These are phyloP conservation scores for Apiotrichum mycotoxinovorans DNA, from an alignment of 1,284 basidiomycete species.

Conservation along the genomic window DNA sequence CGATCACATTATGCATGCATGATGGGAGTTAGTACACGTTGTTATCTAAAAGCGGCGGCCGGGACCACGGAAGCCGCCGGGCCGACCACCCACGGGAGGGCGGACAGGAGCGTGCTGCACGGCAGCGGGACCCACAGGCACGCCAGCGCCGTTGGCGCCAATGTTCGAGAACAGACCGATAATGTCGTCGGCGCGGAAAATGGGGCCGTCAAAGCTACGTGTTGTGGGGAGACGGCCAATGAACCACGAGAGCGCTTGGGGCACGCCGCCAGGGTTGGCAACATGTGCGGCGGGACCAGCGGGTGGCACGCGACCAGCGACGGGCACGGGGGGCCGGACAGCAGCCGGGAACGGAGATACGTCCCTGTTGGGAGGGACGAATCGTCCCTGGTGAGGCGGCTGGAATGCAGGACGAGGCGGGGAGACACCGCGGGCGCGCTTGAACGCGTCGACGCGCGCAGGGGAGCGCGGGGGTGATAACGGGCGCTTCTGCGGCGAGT, in stretches of 20 bases:
- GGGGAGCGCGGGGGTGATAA: slow-evolving; percentile 17
- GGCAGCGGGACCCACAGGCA: background rate
- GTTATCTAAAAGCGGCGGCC: slow-evolving; percentile 7
- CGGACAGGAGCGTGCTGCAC: background rate
- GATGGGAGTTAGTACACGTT: background rate
- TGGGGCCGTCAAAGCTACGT: slow-evolving; percentile 73
- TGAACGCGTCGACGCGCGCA: slow-evolving; percentile 4
- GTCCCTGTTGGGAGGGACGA: background rate
- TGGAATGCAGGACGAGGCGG: slow-evolving; percentile 9
- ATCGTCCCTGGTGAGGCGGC: slow-evolving; percentile 11
- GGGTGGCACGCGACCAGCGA: background rate
- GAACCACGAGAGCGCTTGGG: slow-evolving; percentile 74
- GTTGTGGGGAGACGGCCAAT: slow-evolving; percentile 70
- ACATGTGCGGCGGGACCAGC: background rate
- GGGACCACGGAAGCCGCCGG: slow-evolving; percentile 1
- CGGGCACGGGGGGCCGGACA: background rate
- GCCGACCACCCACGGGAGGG: background rate
- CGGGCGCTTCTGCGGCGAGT: slow-evolving; percentile 13
- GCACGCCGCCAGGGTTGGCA: slow-evolving; percentile 54
- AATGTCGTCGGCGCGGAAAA: slow-evolving; percentile 80
- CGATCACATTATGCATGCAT: slow-evolving; percentile 3
- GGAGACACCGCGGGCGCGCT: slow-evolving; percentile 15
- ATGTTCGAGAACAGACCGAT: slow-evolving; percentile 59
- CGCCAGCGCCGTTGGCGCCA: slow-evolving; percentile 5
- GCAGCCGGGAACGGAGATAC: slow-evolving; percentile 6